Base-by-base conservation (phyloP, 1,284 basidiomycete genomes). In the Ganoderma multipileum region DNA sequence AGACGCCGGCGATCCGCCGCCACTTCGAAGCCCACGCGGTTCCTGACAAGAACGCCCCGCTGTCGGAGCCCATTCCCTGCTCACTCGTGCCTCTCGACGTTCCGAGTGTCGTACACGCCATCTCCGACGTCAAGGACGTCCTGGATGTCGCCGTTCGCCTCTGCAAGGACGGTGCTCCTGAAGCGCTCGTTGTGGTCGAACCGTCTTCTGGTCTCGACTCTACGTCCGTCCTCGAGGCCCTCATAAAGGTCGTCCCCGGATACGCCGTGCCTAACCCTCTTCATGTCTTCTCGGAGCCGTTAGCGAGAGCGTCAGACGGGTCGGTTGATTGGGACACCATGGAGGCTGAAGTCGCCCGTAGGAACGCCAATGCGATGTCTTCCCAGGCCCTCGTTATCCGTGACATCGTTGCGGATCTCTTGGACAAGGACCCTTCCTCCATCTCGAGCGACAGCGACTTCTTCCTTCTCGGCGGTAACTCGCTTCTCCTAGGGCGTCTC, bases 401-500 rank as follows among this genome's bases (percentile, higher is more conserved):
- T 9, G 80, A 83, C 63, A 81, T 84, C 65, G 74, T 86, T 23
- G 79, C 83, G 1, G 77, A 80, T n/a, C 75, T 84, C 18, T 75
- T 86, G 6, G 68, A 73, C 44, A 72, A 80, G 68, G 83, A 84
- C 26, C 68, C 81, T 2, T 71, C 72, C 8, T 75, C 78, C 58
- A 80, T 85, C 61, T 78, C 75, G 2, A 72, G 76, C 55, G 79
- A 81, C 44, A 82, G 82, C 11, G 84, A 85, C 73, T 73, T 85
- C 75, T 84, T 85, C 76, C 73, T 85, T 0, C 76, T 85, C 41
- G 84, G 84, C 50, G 84, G 84, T 18, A 84, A 81, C 72, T 85
- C 83, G 1, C 74, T 85, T 7, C 78, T 85, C 18, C 78, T 85
- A 4, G 84, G 84, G 14, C 82, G 84, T 60, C 79, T 85, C 20